These are phyloP conservation scores for Vaccinium macrocarpon DNA, from an alignment of 148 eudicot genomes.

Conservation along the genomic window DNA sequence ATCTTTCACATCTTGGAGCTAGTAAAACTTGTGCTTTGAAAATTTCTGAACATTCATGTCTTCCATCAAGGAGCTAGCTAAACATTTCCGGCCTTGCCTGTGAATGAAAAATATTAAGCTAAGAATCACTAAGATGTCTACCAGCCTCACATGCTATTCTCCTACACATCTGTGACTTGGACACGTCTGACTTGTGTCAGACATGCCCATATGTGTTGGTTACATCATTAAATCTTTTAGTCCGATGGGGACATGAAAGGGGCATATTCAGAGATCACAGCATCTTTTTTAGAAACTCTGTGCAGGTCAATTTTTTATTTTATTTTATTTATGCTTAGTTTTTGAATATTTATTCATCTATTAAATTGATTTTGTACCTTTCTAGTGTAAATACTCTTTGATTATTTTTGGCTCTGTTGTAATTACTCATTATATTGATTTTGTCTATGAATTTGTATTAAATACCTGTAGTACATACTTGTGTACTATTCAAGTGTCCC, in stretches of 20 bases:
- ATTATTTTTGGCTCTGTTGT: background rate
- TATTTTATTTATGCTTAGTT: background rate
- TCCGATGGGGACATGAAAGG: background rate
- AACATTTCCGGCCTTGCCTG: background rate
- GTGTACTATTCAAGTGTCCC: background rate
- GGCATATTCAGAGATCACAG: background rate
- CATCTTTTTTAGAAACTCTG: background rate
- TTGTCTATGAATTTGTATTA: background rate
- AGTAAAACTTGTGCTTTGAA: background rate
- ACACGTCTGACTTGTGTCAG: background rate
- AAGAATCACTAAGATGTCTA: background rate
- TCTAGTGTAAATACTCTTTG: background rate
- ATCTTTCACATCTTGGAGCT: conserved; percentile 11
- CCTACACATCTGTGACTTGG: background rate
- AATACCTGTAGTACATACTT: background rate
- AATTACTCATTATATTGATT: background rate
- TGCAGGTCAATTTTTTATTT: background rate
- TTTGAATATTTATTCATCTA: background rate
- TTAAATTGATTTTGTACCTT: background rate
- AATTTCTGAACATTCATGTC: background rate
- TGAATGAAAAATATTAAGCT: background rate
- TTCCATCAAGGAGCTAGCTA: background rate
- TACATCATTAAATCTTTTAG: background rate
- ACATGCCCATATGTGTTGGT: background rate
- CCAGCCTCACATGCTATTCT: background rate